Conservation (phyloP, 2,329 filamentous ascomycete species). For the Tolypocladium album region DNA sequence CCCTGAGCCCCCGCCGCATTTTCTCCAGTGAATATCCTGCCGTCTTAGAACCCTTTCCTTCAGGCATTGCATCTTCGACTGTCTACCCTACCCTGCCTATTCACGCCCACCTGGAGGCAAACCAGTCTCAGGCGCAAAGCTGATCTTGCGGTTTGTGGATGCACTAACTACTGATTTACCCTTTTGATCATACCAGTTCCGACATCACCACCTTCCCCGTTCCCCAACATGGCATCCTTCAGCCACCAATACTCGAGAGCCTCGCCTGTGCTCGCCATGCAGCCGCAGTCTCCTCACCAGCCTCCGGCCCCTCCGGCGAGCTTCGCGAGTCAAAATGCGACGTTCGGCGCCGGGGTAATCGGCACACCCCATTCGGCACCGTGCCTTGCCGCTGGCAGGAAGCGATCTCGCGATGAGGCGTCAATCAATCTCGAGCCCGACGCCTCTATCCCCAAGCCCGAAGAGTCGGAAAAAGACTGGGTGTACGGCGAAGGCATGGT, state of each 20-base stretch:
- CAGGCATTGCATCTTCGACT: background rate
- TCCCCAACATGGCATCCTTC: slow-evolving; percentile 31
- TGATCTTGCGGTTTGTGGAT: slow-evolving; percentile 17
- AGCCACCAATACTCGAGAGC: slow-evolving; percentile 27
- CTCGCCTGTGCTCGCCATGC: slow-evolving; percentile 33
- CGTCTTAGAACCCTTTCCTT: background rate
- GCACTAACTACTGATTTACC: slow-evolving; percentile 18
- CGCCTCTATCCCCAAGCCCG: slow-evolving; percentile 29
- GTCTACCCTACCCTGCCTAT: background rate
- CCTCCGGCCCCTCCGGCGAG: slow-evolving; percentile 17
- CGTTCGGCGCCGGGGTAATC: slow-evolving; percentile 10
- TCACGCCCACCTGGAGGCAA: background rate
- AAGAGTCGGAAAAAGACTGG: slow-evolving; percentile 52
- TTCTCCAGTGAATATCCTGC: too few species aligned
- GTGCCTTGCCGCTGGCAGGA: slow-evolving; percentile 42
- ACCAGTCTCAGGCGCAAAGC: background rate
- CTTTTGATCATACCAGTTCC: slow-evolving; percentile 8
- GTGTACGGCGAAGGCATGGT: slow-evolving; percentile 64
- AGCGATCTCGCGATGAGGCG: slow-evolving; percentile 68
- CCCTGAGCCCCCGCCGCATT: background rate
- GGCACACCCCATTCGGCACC: slow-evolving; percentile 16
- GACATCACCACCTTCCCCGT: slow-evolving; percentile 1
- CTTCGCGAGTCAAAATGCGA: slow-evolving; percentile 16
- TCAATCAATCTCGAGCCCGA: slow-evolving; percentile 54
- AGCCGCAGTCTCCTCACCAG: slow-evolving; percentile 22